A percentile compares a stretch with the other conserved stretches of the same genome.
phyloP scores from a whole-genome alignment of 805 yeast species.

The Candida mattraensis region DNA sequence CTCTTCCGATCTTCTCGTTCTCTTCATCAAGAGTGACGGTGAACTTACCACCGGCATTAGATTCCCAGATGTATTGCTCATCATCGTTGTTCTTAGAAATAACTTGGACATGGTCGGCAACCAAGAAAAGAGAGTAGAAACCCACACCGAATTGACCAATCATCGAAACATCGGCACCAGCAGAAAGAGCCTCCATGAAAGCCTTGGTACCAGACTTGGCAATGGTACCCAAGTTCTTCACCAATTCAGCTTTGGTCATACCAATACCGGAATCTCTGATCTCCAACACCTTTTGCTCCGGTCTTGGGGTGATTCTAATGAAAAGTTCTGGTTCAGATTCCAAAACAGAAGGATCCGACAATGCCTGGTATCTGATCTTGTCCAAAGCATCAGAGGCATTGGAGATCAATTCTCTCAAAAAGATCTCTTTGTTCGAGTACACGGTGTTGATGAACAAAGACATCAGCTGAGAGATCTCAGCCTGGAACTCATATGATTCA shows the following conservation, averaged over 20 bases:
- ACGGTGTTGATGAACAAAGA: constrained; percentile 99
- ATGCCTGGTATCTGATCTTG: constrained; percentile 95
- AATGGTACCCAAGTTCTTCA: constrained; percentile 98
- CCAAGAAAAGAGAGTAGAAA: constrained; percentile 98
- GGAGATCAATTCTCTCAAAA: constrained; percentile 97
- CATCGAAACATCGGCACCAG: constrained; percentile 99
- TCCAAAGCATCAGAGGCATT: constrained; percentile 99
- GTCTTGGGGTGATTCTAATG: constrained; percentile 96
- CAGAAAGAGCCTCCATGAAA: constrained; percentile 98
- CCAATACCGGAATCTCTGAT: constrained; percentile 99
- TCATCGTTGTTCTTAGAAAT: constrained; percentile 98
- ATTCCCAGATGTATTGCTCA: constrained; percentile 99
- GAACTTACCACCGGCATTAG: constrained; percentile 99
- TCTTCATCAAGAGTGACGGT: constrained; percentile 88
- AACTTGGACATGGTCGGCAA: constrained; percentile 98
- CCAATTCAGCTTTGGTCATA: constrained; percentile 99
- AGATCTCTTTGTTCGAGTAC: constrained; percentile 98
- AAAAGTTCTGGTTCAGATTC: constrained; percentile 95
- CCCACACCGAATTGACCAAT: constrained; percentile 99
- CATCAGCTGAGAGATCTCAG: constrained; percentile 99
- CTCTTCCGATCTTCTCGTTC: constrained; percentile 88
- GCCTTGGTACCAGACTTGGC: constrained; percentile 99
- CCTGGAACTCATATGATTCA: constrained; percentile 96
- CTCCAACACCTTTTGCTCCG: constrained; percentile 91
- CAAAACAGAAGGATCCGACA: constrained; percentile 86